Conservation (phyloP, 345 rosid genomes). For the Pistacia integerrima region DNA sequence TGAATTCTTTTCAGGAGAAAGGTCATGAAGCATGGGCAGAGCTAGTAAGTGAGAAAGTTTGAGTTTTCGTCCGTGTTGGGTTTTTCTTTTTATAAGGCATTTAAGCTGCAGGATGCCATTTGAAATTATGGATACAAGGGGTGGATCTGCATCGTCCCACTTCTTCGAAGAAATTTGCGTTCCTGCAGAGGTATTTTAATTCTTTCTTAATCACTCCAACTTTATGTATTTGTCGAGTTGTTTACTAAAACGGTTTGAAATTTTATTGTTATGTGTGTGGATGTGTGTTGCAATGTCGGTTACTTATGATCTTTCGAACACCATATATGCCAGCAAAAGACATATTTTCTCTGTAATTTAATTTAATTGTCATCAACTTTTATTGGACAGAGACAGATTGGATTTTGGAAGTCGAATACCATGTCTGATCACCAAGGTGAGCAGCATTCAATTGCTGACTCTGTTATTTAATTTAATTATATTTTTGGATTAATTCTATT, state of each 20-base stretch:
- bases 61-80: conserved; percentile 25
- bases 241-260: neutral
- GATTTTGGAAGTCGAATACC: conserved; percentile 55
- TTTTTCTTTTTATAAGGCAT: conserved; percentile 16
- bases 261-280: neutral
- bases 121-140: conserved; percentile 65
- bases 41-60: conserved; percentile 21
- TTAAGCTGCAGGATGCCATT: conserved; percentile 52
- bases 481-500: conserved; percentile 16
- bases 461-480: too few relatives aligned
- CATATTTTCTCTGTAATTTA: conserved; percentile 8
- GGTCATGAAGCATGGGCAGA: conserved; percentile 24
- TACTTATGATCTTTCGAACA: neutral
- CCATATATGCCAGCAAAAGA: neutral
- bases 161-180: conserved; percentile 45
- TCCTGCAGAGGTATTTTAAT: conserved; percentile 52
- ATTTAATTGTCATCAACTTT: conserved; percentile 26
- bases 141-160: conserved; percentile 44
- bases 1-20: conserved; percentile 30
- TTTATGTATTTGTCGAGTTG: conserved; percentile 5
- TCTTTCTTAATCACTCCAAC: neutral
- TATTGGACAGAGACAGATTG: conserved; percentile 68
- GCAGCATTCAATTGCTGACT: conserved; percentile 26
- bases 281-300: neutral
- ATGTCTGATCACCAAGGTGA: conserved; percentile 60